Evolutionary conservation across 768 basidiomycete species (phyloP).

Genomic region (Leccinum disarticulatum): DNA sequence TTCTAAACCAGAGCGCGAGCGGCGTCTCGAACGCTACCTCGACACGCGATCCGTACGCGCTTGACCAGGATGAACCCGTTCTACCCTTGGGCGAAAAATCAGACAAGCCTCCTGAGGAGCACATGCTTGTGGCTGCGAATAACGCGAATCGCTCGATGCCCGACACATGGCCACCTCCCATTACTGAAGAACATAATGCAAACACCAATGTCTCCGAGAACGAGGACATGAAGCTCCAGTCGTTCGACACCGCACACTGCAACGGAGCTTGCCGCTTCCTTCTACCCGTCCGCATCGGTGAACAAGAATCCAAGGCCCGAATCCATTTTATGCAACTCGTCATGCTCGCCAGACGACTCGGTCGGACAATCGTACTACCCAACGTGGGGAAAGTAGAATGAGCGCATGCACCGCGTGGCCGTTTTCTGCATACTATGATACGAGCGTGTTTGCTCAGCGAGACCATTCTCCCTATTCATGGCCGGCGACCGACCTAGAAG

Average conservation of each 20-base stretch:
- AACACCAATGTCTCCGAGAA: neutral
- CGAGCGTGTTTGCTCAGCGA: slow-evolving; percentile 15
- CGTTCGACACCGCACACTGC: slow-evolving; percentile 27
- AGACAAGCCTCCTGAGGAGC: neutral
- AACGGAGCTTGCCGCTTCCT: slow-evolving; percentile 42
- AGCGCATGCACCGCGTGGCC: slow-evolving; percentile 50
- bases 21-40: neutral
- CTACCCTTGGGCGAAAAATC: neutral
- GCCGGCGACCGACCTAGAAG: slow-evolving; percentile 34
- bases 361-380: slow-evolving; percentile 60
- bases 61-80: neutral
- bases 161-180: slow-evolving; percentile 33
- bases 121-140: neutral
- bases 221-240: neutral
- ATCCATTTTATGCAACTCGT: slow-evolving; percentile 46
- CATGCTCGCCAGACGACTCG: slow-evolving; percentile 46
- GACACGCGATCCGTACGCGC: neutral
- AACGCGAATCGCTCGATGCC: neutral
- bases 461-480: neutral
- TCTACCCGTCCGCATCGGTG: slow-evolving; percentile 48
- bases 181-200: too few relatives aligned
- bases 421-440: slow-evolving; percentile 52
- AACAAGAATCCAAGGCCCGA: slow-evolving; percentile 61
- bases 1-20: neutral
- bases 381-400: slow-evolving; percentile 56